These are phyloP conservation scores for Globisporangium abappressorium DNA, from an alignment of 352 stramenopile genomes.

Conservation along the genomic window DNA sequence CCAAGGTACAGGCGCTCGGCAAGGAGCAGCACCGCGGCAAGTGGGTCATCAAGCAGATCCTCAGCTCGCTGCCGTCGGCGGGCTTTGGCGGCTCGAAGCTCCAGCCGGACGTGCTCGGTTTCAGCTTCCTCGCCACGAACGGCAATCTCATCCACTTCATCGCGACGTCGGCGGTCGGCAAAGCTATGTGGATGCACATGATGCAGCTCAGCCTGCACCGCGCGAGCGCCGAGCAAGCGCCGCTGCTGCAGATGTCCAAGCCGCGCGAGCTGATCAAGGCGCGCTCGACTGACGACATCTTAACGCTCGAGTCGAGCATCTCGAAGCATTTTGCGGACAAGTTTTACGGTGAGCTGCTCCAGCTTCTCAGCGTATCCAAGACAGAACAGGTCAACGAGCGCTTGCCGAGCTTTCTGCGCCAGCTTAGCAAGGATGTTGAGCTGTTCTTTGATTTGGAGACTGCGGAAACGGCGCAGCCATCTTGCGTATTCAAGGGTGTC, in stretches of 20 bases:
- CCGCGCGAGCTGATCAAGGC: slow-evolving; percentile 32
- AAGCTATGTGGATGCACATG: slow-evolving; percentile 82
- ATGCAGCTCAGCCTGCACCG: slow-evolving; percentile 68
- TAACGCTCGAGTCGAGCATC: slow-evolving; percentile 56
- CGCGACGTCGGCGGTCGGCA: slow-evolving; percentile 66
- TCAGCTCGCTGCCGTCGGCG: slow-evolving; percentile 71
- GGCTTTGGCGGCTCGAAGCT: slow-evolving; percentile 81
- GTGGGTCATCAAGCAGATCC: slow-evolving; percentile 81
- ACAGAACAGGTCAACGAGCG: slow-evolving; percentile 47
- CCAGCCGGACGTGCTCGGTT: slow-evolving; percentile 71
- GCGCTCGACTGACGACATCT: slow-evolving; percentile 44
- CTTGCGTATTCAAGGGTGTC: slow-evolving; percentile 85
- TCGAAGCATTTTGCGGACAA: slow-evolving; percentile 69
- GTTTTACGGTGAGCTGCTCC: slow-evolving; percentile 62
- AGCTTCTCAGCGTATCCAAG: slow-evolving; percentile 40
- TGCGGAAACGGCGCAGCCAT: slow-evolving; percentile 62
- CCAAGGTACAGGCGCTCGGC: slow-evolving; percentile 79
- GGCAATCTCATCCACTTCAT: slow-evolving; percentile 85
- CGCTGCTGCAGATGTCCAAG: slow-evolving; percentile 36
- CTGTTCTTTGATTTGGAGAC: slow-evolving; percentile 84
- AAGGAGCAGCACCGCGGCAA: slow-evolving; percentile 76
- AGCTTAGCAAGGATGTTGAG: slow-evolving; percentile 85
- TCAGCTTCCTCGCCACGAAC: slow-evolving; percentile 83
- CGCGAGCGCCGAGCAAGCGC: slow-evolving; percentile 35
- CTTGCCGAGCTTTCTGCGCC: slow-evolving; percentile 66